Conservation (phyloP, 306 rosid genomes). For the Lotus japonicus region DNA sequence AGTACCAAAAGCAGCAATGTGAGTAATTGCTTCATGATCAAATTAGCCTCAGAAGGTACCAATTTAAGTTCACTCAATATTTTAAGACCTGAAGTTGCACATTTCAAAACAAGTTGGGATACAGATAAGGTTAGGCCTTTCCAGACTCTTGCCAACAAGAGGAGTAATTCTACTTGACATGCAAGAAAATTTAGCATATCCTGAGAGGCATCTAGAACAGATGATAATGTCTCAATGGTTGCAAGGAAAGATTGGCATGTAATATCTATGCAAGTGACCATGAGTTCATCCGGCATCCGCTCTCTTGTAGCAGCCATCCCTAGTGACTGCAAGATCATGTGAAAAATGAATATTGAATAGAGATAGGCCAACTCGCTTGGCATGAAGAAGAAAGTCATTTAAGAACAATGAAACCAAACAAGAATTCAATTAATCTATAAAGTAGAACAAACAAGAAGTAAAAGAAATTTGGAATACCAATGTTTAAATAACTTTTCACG, state of each 20-base stretch:
- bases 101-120: conserved; percentile 53
- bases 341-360: conserved; percentile 15
- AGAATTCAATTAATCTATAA: conserved; percentile 7
- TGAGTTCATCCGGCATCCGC: conserved; percentile 40
- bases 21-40: conserved; percentile 50
- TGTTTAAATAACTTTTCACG: conserved; percentile 3
- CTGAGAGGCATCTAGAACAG: conserved; percentile 46
- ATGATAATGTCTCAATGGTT: conserved; percentile 54
- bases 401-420: conserved; percentile 5
- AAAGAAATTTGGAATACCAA: conserved; percentile 14
- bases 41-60: conserved; percentile 39
- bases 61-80: conserved; percentile 49
- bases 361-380: conserved; percentile 1
- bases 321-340: conserved; percentile 44
- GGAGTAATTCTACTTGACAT: conserved; percentile 64
- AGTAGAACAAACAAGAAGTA: background rate
- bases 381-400: background rate
- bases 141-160: conserved; percentile 45
- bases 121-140: conserved; percentile 38
- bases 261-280: conserved; percentile 49
- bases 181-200: conserved; percentile 58
- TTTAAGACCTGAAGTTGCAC: conserved; percentile 65
- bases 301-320: conserved; percentile 30
- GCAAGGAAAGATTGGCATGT: conserved; percentile 54
- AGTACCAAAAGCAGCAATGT: conserved; percentile 64